phyloP scores from a whole-genome alignment of 1,284 basidiomycete species.

The Trichosporon faecale region DNA sequence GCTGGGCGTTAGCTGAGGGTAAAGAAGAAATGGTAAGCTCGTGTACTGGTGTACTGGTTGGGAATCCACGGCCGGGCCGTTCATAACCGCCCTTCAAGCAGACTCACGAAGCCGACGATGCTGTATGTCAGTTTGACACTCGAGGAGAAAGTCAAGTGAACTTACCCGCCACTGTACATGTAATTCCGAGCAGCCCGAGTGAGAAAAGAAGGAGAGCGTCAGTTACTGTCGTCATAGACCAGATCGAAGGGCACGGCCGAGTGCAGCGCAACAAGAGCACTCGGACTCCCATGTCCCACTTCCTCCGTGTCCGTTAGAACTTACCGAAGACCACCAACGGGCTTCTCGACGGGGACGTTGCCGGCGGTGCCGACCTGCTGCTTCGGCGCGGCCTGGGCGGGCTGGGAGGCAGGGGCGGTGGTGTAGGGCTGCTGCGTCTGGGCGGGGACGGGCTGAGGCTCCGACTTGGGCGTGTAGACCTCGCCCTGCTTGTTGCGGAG shows the following conservation, averaged over 20 bases:
- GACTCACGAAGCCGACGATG: slow-evolving; percentile 73
- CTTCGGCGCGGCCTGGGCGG: background rate
- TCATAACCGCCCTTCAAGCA: background rate
- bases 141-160: slow-evolving; percentile 11
- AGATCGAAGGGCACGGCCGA: background rate
- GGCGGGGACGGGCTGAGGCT: background rate
- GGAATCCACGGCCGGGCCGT: background rate
- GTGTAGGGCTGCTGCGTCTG: background rate
- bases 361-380: slow-evolving; percentile 59
- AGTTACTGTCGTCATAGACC: background rate
- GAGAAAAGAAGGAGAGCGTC: background rate
- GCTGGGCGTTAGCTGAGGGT: slow-evolving; percentile 55
- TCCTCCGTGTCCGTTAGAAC: slow-evolving; percentile 13
- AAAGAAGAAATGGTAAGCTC: slow-evolving; percentile 63
- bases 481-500: background rate
- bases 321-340: slow-evolving; percentile 70
- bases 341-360: slow-evolving; percentile 61
- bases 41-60: no score
- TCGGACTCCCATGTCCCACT: background rate
- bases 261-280: background rate
- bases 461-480: background rate
- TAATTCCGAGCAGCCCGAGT: background rate
- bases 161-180: slow-evolving; percentile 64
- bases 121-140: slow-evolving; percentile 52
- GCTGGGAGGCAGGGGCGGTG: background rate